phyloP scores from a whole-genome alignment of 2,329 filamentous ascomycete genomes.

The Orbilia quercus region DNA sequence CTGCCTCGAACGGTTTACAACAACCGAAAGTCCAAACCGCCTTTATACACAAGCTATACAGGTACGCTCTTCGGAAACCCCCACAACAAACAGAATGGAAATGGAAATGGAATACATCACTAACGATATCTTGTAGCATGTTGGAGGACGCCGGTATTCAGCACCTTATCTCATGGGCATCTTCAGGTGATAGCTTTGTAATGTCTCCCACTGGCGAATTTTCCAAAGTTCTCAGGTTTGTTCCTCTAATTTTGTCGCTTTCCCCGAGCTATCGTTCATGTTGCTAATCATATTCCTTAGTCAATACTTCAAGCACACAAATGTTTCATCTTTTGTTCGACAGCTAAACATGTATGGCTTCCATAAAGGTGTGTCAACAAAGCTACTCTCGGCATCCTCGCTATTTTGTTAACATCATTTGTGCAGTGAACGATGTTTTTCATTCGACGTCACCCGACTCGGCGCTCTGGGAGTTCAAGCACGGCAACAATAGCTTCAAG shows the following conservation, averaged over 20 bases:
- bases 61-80: constrained; percentile 72
- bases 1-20: constrained; percentile 71
- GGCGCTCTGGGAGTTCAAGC: constrained; percentile 98
- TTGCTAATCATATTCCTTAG: constrained; percentile 65
- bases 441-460: constrained; percentile 93
- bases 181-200: constrained; percentile 93
- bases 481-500: constrained; percentile 97
- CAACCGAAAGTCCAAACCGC: constrained; percentile 98
- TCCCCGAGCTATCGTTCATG: constrained; percentile 42
- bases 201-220: constrained; percentile 98
- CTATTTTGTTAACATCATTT: not conserved
- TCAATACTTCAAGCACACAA: constrained; percentile 99
- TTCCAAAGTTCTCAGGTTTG: constrained; percentile 95
- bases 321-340: constrained; percentile 97
- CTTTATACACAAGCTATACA: constrained; percentile 99
- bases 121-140: constrained; percentile 74
- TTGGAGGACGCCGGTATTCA: constrained; percentile 92
- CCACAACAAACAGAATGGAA: constrained; percentile 12
- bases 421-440: constrained; percentile 93
- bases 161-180: constrained; percentile 96
- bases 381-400: not conserved
- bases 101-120: too few species aligned
- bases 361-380: constrained; percentile 80
- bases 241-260: constrained; percentile 59
- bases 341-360: constrained; percentile 99